Evolutionary conservation across 2,329 filamentous ascomycete genomes (phyloP).

Genomic region (Periglandula ipomoeae): DNA sequence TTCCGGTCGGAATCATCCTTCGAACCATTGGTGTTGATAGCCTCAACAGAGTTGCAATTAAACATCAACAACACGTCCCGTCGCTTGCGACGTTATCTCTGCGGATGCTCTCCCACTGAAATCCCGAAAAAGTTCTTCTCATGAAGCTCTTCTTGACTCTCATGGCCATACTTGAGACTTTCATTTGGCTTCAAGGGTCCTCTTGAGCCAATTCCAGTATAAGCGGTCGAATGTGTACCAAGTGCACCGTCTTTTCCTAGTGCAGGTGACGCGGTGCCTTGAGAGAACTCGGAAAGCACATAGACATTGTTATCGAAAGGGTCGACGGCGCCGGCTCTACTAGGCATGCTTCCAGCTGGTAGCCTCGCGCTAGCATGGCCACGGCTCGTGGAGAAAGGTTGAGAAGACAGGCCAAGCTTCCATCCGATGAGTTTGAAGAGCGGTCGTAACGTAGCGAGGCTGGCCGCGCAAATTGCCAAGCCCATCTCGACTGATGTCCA

Average conservation of each 20-base stretch:
- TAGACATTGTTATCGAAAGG: background rate
- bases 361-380: background rate
- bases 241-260: background rate
- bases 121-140: too few species aligned
- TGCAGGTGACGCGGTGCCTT: background rate
- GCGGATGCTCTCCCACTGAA: too few species aligned
- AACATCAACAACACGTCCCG: too few species aligned
- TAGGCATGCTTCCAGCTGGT: background rate
- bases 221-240: conserved; percentile 5
- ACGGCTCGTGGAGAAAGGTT: background rate
- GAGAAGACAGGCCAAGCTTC: background rate
- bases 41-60: too few species aligned
- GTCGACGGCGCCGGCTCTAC: background rate
- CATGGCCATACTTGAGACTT: too few species aligned
- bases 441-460: background rate
- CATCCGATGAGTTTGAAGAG: background rate
- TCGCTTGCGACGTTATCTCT: too few species aligned
- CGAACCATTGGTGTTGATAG: too few species aligned
- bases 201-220: conserved; percentile 10
- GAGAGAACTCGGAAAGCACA: conserved; percentile 3
- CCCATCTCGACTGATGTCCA: conserved; percentile 3
- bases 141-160: too few species aligned
- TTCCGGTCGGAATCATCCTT: too few species aligned
- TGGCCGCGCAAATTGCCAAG: conserved; percentile 1
- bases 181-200: too few species aligned